phyloP scores from a whole-genome alignment of 2,329 filamentous ascomycete genomes.

The Botryotinia narcissicola region DNA sequence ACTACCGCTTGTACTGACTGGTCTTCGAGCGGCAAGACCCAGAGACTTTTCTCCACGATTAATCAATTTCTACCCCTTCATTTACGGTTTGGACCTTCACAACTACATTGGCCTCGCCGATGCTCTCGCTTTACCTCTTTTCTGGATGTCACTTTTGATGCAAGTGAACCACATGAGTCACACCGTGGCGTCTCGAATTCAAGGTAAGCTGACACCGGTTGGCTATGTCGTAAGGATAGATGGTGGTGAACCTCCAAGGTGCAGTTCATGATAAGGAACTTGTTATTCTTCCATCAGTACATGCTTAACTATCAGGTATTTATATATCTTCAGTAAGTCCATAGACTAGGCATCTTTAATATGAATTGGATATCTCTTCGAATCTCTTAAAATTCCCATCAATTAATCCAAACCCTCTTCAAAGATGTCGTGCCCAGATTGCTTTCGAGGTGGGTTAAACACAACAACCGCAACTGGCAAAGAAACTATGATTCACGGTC shows the following conservation, averaged over 20 bases:
- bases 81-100: neutral
- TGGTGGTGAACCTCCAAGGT: neutral
- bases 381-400: neutral
- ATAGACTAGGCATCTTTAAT: neutral
- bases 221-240: neutral
- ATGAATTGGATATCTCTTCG: neutral
- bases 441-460: slow-evolving; percentile 43
- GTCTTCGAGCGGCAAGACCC: neutral
- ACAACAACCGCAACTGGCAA: slow-evolving; percentile 42
- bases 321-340: neutral
- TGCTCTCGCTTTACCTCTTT: neutral
- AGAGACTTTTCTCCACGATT: neutral
- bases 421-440: slow-evolving; percentile 31
- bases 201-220: neutral
- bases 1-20: neutral
- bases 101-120: neutral
- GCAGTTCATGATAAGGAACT: neutral
- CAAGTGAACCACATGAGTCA: neutral
- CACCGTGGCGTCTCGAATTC: neutral
- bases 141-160: too few relatives aligned
- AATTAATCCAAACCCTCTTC: neutral
- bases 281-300: neutral
- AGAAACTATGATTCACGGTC: slow-evolving; percentile 44
- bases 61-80: neutral
- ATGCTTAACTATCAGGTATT: neutral